Percentiles rank a stretch among this genome's conserved stretches.
These are phyloP conservation scores for Globisporangium paddicum DNA, from an alignment of 352 stramenopile species.

Conservation along the genomic window DNA sequence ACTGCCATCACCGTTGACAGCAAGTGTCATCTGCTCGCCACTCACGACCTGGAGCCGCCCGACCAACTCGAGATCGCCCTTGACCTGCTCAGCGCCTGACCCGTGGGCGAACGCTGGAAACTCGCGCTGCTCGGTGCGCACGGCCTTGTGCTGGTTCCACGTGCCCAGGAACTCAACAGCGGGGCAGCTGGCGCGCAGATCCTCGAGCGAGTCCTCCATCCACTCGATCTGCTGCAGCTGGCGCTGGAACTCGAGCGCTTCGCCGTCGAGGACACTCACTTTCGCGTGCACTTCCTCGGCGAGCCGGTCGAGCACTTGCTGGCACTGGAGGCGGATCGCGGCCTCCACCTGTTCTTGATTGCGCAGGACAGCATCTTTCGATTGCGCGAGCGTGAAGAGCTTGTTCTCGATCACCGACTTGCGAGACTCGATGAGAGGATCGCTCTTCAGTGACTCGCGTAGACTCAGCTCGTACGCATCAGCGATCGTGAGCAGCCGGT, in stretches of 20 bases:
- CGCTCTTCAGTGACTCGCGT: conserved; percentile 51
- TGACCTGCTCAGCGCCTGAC: conserved; percentile 40
- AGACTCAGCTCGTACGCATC: conserved; percentile 69
- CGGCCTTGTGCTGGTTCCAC: conserved; percentile 65
- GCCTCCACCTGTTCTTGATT: conserved; percentile 48
- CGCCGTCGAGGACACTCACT: conserved; percentile 42
- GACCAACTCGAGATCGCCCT: conserved; percentile 55
- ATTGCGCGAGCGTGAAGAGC: conserved; percentile 29
- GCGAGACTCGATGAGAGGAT: conserved; percentile 64
- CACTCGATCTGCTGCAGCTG: conserved; percentile 73
- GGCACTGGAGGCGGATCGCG: conserved; percentile 48
- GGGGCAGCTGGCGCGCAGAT: conserved; percentile 33
- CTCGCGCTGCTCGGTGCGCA: conserved; percentile 62
- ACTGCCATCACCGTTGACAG: conserved; percentile 10
- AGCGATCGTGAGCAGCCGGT: conserved; percentile 53
- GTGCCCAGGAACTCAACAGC: conserved; percentile 56
- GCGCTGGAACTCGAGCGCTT: conserved; percentile 54
- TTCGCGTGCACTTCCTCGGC: conserved; percentile 41
- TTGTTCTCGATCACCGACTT: conserved; percentile 60
- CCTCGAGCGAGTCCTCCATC: conserved; percentile 53
- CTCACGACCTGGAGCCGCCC: conserved; percentile 46
- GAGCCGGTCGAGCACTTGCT: conserved; percentile 37
- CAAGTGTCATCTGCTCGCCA: conserved; percentile 20
- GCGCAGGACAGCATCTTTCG: conserved; percentile 24
- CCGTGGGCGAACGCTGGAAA: conserved; percentile 35